Evolutionary conservation across 2,329 filamentous ascomycete species (phyloP).

Genomic region (Fusarium aywerte): DNA sequence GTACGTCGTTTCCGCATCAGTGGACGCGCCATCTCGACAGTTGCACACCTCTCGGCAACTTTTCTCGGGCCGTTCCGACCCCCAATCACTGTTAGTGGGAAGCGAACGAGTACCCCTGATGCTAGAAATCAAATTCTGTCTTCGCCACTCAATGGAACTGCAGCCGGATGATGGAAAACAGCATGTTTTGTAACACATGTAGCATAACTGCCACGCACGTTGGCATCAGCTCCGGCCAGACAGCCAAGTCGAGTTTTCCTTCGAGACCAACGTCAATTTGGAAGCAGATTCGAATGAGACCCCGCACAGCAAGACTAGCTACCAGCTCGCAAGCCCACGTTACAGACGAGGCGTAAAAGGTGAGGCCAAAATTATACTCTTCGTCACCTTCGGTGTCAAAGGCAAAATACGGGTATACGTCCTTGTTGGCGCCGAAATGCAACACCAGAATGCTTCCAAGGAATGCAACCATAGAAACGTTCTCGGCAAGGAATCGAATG

Average conservation of each 20-base stretch:
- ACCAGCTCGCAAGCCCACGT: slow-evolving; percentile 75
- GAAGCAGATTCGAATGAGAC: slow-evolving; percentile 68
- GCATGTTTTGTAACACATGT: slow-evolving; percentile 77
- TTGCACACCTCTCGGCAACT: slow-evolving; percentile 21
- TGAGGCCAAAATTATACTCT: slow-evolving; percentile 70
- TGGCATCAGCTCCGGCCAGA: slow-evolving; percentile 74
- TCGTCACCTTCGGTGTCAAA: slow-evolving; percentile 61
- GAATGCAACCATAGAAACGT: slow-evolving; percentile 75
- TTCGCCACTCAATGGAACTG: slow-evolving; percentile 59
- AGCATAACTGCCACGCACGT: slow-evolving; percentile 73
- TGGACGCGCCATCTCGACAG: slow-evolving; percentile 17
- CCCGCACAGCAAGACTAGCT: slow-evolving; percentile 68
- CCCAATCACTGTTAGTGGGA: slow-evolving; percentile 8
- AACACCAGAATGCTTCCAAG: slow-evolving; percentile 72
- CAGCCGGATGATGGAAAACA: slow-evolving; percentile 74
- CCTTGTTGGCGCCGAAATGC: slow-evolving; percentile 73
- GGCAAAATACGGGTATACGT: slow-evolving; percentile 76
- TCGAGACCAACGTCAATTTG: slow-evolving; percentile 71
- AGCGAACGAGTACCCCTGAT: slow-evolving; percentile 6
- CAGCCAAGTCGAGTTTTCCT: slow-evolving; percentile 71
- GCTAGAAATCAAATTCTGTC: slow-evolving; percentile 2
- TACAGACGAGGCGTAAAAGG: slow-evolving; percentile 70
- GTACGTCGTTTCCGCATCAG: slow-evolving; percentile 1
- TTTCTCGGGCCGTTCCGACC: slow-evolving; percentile 44
- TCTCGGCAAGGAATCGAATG: slow-evolving; percentile 74